phyloP scores from a whole-genome alignment of 129 eudicot genomes.

The Flaveria bidentis region DNA sequence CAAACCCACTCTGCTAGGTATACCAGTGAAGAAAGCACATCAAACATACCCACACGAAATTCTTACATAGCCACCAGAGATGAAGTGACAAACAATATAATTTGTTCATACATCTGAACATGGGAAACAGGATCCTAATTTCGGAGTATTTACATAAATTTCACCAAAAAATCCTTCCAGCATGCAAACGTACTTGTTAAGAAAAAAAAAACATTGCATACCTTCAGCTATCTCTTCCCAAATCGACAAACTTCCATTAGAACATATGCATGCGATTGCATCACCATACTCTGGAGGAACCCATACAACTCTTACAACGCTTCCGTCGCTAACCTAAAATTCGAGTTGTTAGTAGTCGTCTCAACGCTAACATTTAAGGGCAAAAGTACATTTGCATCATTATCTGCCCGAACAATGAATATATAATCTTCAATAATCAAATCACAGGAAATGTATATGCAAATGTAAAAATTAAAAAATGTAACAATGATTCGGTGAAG shows the following conservation, averaged over 20 bases:
- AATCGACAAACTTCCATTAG: slow-evolving; percentile 73
- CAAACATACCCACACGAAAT: neutral
- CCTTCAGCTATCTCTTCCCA: slow-evolving; percentile 93
- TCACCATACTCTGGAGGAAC: slow-evolving; percentile 93
- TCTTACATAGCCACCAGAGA: too few relatives aligned
- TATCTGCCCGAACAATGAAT: neutral
- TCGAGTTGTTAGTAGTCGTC: neutral
- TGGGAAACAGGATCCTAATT: too few relatives aligned
- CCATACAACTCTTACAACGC: slow-evolving; percentile 75
- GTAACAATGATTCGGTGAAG: neutral
- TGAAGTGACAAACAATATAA: too few relatives aligned
- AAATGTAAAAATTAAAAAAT: neutral
- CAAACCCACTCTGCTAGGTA: too few relatives aligned
- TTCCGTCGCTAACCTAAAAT: slow-evolving; percentile 53
- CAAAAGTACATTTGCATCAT: neutral
- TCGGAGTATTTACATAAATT: too few relatives aligned
- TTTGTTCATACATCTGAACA: too few relatives aligned
- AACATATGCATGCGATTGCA: slow-evolving; percentile 75
- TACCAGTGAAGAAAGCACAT: too few relatives aligned
- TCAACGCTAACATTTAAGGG: neutral
- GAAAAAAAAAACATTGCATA: slow-evolving; percentile 13
- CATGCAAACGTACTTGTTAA: too few relatives aligned
- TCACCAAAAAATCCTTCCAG: too few relatives aligned
- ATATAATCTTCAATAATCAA: neutral
- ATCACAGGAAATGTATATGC: neutral